Percentiles rank a stretch among this genome's conserved stretches.
Evolutionary conservation across 1,284 basidiomycete species (phyloP).

Genomic region (Coniferiporia weirii): DNA sequence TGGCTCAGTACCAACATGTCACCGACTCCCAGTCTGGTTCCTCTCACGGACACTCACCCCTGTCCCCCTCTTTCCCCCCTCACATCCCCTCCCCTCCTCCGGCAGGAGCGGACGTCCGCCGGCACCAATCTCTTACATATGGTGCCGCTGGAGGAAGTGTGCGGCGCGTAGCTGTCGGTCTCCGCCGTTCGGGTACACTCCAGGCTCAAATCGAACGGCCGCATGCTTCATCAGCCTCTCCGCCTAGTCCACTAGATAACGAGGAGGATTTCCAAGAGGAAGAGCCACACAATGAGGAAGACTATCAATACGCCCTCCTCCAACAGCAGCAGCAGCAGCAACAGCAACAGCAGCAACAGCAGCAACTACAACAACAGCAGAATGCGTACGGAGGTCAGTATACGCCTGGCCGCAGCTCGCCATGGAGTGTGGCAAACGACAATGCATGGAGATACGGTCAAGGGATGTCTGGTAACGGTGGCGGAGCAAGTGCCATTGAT

Average conservation of each 20-base stretch:
- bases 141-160: slow-evolving; percentile 43
- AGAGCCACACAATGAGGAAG: slow-evolving; percentile 49
- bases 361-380: slow-evolving; percentile 1
- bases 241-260: slow-evolving; percentile 42
- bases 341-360: no score
- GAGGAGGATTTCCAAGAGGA: slow-evolving; percentile 59
- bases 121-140: slow-evolving; percentile 75
- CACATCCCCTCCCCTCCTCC: slow-evolving; percentile 65
- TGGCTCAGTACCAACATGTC: slow-evolving; percentile 34
- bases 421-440: slow-evolving; percentile 49
- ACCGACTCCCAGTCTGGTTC: slow-evolving; percentile 42
- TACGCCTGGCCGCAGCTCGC: slow-evolving; percentile 54
- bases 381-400: slow-evolving; percentile 39
- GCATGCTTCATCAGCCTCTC: slow-evolving; percentile 34
- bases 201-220: slow-evolving; percentile 41
- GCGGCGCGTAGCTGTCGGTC: slow-evolving; percentile 35
- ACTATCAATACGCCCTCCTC: slow-evolving; percentile 25
- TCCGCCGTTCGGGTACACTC: slow-evolving; percentile 72
- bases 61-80: slow-evolving; percentile 54
- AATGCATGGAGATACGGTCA: slow-evolving; percentile 47
- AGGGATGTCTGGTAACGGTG: slow-evolving; percentile 36
- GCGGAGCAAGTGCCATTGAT: slow-evolving; percentile 42
- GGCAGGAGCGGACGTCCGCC: slow-evolving; percentile 60
- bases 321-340: slow-evolving; percentile 13
- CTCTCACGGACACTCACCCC: slow-evolving; percentile 39